Evolutionary conservation across 768 basidiomycete genomes (phyloP).

Genomic region (Phlebiopsis gigantea): DNA sequence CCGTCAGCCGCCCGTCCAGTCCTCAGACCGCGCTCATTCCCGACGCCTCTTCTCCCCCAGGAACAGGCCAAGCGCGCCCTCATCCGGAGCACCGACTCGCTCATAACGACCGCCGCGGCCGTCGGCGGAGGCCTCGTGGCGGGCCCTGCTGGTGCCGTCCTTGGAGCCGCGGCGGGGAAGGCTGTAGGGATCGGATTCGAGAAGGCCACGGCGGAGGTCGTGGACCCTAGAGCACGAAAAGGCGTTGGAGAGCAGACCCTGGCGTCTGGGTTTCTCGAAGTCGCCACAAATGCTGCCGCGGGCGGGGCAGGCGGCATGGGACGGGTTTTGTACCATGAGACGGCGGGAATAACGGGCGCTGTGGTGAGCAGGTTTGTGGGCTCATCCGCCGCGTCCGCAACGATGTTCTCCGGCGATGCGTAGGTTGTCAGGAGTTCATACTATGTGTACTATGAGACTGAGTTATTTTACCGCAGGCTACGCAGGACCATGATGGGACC

Average conservation of each 20-base stretch:
- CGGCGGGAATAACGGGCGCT: not conserved
- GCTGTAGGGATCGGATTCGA: constrained; percentile 1
- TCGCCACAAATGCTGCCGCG: constrained; percentile 1
- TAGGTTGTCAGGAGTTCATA: too few relatives aligned
- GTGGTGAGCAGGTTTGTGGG: not conserved
- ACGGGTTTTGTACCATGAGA: not conserved
- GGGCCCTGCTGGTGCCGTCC: not conserved
- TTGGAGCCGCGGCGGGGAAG: not conserved
- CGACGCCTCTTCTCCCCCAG: not conserved
- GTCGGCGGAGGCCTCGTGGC: constrained; percentile 2
- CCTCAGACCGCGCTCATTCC: not conserved
- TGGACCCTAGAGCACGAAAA: not conserved
- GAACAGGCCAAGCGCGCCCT: not conserved
- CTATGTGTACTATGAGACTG: not conserved
- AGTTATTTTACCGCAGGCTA: not conserved
- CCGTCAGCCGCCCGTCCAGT: not conserved
- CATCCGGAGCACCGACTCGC: constrained; percentile 1
- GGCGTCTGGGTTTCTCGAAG: not conserved
- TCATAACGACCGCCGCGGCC: not conserved
- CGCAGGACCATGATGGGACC: not conserved
- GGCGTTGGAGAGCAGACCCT: constrained; percentile 1
- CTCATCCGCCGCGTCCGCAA: not conserved
- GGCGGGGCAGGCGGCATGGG: constrained; percentile 1
- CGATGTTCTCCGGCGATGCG: not conserved
- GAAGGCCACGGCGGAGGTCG: not conserved